phyloP scores from a whole-genome alignment of 495 filamentous ascomycete genomes.

The Amphirosellinia nigrospora region DNA sequence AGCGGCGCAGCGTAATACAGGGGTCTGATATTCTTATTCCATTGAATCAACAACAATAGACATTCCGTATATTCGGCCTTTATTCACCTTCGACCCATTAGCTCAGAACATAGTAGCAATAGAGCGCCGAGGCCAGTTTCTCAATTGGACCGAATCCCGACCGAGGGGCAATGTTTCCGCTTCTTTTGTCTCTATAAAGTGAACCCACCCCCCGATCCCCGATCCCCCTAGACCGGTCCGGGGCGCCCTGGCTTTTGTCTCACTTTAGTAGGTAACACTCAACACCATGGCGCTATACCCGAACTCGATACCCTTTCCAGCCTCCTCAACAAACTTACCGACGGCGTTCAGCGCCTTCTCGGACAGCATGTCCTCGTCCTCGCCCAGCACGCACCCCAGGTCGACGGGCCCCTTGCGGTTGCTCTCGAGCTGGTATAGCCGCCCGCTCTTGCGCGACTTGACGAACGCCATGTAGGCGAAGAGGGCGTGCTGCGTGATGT shows the following conservation, averaged over 20 bases:
- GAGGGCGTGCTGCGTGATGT: constrained; percentile 59
- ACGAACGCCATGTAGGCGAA: constrained; percentile 72
- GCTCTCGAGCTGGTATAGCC: constrained; percentile 81
- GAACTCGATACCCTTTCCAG: constrained; percentile 6
- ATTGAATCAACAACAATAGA: background rate
- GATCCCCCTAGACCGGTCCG: too few relatives aligned
- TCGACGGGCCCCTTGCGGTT: constrained; percentile 71
- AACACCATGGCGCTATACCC: constrained; percentile 21
- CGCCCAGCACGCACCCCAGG: constrained; percentile 59
- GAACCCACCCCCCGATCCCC: too few relatives aligned
- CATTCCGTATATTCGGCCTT: background rate
- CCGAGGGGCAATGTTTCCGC: constrained; percentile 9
- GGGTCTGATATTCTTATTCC: too few relatives aligned
- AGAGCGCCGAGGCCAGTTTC: background rate
- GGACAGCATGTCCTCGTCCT: constrained; percentile 72
- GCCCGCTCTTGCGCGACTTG: constrained; percentile 59
- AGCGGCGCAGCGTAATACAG: too few relatives aligned
- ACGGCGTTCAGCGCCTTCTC: constrained; percentile 57
- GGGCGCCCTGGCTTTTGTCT: constrained; percentile 3
- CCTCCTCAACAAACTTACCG: background rate
- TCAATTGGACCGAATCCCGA: constrained; percentile 9
- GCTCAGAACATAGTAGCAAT: background rate
- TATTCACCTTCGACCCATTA: background rate
- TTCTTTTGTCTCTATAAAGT: background rate
- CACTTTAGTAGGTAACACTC: constrained; percentile 14